Percentiles rank a stretch among this genome's conserved stretches.
Evolutionary conservation across 129 eudicot species (phyloP).

Genomic region (Solidago caesia): DNA sequence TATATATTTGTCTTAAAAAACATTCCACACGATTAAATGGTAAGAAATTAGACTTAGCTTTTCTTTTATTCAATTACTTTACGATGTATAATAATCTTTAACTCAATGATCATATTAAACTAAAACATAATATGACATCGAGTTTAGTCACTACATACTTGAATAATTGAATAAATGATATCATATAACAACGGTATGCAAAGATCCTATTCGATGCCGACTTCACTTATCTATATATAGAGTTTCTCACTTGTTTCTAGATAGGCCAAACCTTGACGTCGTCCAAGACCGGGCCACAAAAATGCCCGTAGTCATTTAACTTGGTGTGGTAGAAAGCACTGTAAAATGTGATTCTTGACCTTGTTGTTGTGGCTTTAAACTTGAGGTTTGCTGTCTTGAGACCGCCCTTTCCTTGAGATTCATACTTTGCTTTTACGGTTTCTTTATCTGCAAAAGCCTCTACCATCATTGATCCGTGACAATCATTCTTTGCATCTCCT

Average conservation of each 20-base stretch:
- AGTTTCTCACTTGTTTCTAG: slow-evolving; percentile 20
- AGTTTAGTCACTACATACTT: not conserved
- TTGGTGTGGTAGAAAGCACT: slow-evolving; percentile 55
- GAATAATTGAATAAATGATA: slow-evolving; percentile 10
- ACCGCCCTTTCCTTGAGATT: slow-evolving; percentile 48
- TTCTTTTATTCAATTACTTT: no score
- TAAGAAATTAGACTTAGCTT: no score
- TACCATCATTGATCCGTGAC: slow-evolving; percentile 72
- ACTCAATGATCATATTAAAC: not conserved
- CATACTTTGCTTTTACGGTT: slow-evolving; percentile 40
- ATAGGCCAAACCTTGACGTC: slow-evolving; percentile 43
- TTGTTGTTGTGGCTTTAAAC: slow-evolving; percentile 39
- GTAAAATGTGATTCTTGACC: slow-evolving; percentile 59
- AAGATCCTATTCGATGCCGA: not conserved
- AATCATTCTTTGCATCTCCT: slow-evolving; percentile 67
- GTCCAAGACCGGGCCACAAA: slow-evolving; percentile 66
- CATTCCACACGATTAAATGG: no score
- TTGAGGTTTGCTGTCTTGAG: slow-evolving; percentile 33
- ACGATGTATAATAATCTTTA: no score
- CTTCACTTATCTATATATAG: not conserved
- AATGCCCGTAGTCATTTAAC: slow-evolving; percentile 42
- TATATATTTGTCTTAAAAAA: no score
- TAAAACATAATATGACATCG: slow-evolving; percentile 7
- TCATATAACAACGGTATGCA: slow-evolving; percentile 15
- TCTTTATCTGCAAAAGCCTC: slow-evolving; percentile 66